A percentile compares a stretch with the other conserved stretches of the same genome.
Evolutionary conservation across 257 asterid species (phyloP).

Genomic region (Osmanthus fragrans): DNA sequence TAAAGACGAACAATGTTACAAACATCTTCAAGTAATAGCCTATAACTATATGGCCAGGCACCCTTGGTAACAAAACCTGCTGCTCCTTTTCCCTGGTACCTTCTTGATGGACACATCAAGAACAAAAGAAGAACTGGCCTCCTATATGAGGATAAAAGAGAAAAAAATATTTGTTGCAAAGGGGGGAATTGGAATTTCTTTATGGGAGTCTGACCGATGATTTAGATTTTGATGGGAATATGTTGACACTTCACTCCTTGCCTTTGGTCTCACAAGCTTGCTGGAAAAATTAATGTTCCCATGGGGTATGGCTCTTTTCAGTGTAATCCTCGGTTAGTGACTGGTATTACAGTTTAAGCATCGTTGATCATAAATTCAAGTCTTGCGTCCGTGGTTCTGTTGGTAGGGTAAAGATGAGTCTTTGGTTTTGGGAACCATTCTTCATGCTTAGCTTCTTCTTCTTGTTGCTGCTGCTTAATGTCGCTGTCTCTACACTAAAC

Average conservation of each 20-base stretch:
- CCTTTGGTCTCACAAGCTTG: background rate
- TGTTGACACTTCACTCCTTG: background rate
- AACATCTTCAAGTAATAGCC: background rate
- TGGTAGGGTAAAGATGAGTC: too few relatives aligned
- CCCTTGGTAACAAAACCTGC: background rate
- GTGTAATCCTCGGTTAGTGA: too few relatives aligned
- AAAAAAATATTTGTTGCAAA: background rate
- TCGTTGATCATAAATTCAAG: too few relatives aligned
- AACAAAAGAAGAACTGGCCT: background rate
- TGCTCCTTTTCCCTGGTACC: background rate
- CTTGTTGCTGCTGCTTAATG: background rate
- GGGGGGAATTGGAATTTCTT: background rate
- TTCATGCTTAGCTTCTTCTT: too few relatives aligned
- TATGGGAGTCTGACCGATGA: too few relatives aligned
- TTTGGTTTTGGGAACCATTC: too few relatives aligned
- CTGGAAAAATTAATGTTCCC: background rate
- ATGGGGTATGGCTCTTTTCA: background rate
- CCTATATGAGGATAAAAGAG: background rate
- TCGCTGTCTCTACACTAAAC: background rate
- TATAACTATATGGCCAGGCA: background rate
- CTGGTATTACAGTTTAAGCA: background rate
- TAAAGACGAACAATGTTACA: background rate
- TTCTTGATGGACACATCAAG: background rate
- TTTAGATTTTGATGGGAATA: slow-evolving; percentile 8
- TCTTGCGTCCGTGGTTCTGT: background rate